Percentiles rank a stretch among this genome's conserved stretches.
Conservation (phyloP, 1,284 basidiomycete genomes). For the Phaffia rhodozyma region DNA sequence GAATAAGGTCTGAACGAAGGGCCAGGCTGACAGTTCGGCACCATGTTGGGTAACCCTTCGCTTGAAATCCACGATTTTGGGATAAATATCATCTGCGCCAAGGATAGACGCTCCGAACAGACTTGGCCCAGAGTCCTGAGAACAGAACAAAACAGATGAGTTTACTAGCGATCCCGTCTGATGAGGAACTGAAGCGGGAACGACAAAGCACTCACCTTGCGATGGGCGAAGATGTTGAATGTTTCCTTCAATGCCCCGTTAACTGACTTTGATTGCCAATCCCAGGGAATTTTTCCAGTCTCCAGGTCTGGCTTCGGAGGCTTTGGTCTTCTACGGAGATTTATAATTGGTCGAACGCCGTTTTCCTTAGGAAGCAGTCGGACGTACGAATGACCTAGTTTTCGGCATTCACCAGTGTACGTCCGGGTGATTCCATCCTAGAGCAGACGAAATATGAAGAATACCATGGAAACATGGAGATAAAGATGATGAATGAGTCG, state of each 20-base stretch:
- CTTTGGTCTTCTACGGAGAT: slow-evolving; percentile 55
- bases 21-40: slow-evolving; percentile 44
- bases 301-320: slow-evolving; percentile 1
- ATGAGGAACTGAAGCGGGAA: not conserved
- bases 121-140: slow-evolving; percentile 50
- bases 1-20: not conserved
- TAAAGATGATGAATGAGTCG: slow-evolving; percentile 20
- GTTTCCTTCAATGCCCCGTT: slow-evolving; percentile 74
- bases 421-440: slow-evolving; percentile 41
- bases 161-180: slow-evolving; percentile 4
- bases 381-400: slow-evolving; percentile 70
- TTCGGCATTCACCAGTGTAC: slow-evolving; percentile 37
- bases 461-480: slow-evolving; percentile 20
- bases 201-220: not conserved
- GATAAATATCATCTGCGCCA: slow-evolving; percentile 69
- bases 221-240: slow-evolving; percentile 72
- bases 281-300: not conserved
- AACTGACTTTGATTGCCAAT: slow-evolving; percentile 45
- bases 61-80: slow-evolving; percentile 60
- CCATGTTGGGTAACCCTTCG: slow-evolving; percentile 39
- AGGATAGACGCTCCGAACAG: slow-evolving; percentile 68
- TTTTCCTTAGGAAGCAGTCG: slow-evolving; percentile 86
- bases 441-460: not conserved
- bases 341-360: slow-evolving; percentile 89
- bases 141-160: not conserved